Base-by-base conservation (phyloP, 371 early-diverging fungal genomes). In the Mortierella sp. region DNA sequence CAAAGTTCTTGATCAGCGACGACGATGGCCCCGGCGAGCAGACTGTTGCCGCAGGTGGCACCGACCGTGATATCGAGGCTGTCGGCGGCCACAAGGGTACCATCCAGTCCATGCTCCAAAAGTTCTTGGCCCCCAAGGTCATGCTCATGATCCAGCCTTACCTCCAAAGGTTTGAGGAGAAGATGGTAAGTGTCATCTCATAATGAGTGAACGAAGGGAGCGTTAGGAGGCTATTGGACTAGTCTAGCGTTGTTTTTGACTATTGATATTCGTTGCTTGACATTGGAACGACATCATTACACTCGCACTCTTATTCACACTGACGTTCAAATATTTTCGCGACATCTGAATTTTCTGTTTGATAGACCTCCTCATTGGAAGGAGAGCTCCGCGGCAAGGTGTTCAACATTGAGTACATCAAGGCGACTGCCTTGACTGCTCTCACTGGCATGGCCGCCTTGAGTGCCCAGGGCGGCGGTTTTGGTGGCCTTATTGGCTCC, bases 111-210 rank as follows among this genome's bases (percentile, higher is more conserved):
- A 61, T 68, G 64, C 34, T 79, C 26, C 75, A 79, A 37, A 79
- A 75, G 47, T 44, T 71, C 16, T 40, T 79, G 48, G 75, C 75
- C 0, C 80, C 80, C 71, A 74, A 79, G 76, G 37, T 79, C 58
- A 50, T 75, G 47, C 64, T 53, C 47, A 41, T 75, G 44, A 68
- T 79, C 26, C 68, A 71, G 50, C 80, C 80, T 7, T 75, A 79
- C 44, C 48, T 79, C 55, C 68, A 79, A 22, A 64, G 61, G 55
- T 79, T 79, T 58, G 80, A 79, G 73, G 48, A 22, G 26, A 74
- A 79, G 76, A 75, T 75, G 80, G 80, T 79, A 79, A 68, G 40
- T n/a, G n/a, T n/a, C n/a, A n/a, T n/a, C n/a, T n/a, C n/a, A n/a
- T n/a, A n/a, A n/a, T n/a, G n/a, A 37, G 14, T 31, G 44, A 29